These are phyloP conservation scores for Hebeloma cylindrosporum DNA, from an alignment of 768 basidiomycete genomes.

Conservation along the genomic window DNA sequence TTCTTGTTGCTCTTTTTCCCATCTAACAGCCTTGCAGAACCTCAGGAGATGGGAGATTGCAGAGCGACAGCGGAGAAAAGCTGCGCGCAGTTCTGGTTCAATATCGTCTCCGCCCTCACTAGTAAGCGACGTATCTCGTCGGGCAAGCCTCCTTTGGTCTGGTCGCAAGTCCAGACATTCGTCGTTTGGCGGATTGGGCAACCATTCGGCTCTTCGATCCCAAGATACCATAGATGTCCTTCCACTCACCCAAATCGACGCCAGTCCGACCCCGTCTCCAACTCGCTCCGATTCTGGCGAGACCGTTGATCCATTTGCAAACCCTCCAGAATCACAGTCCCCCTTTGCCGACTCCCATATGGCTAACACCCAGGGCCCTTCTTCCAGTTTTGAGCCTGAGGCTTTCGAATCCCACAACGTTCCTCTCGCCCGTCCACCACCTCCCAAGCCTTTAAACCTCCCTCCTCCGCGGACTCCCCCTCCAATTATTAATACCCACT, in stretches of 20 bases:
- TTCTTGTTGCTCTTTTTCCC: slow-evolving; percentile 3
- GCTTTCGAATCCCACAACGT: slow-evolving; percentile 18
- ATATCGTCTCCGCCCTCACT: slow-evolving; percentile 40
- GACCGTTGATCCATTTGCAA: slow-evolving; percentile 47
- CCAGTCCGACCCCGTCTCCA: slow-evolving; percentile 40
- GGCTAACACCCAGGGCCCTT: not conserved
- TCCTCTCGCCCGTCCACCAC: too few species aligned
- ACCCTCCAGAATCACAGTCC: slow-evolving; percentile 45
- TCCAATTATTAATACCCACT: slow-evolving; percentile 35
- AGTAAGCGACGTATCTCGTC: slow-evolving; percentile 56
- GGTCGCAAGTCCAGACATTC: slow-evolving; percentile 36
- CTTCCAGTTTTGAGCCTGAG: slow-evolving; percentile 1
- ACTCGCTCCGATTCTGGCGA: slow-evolving; percentile 29
- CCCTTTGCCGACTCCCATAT: slow-evolving; percentile 47
- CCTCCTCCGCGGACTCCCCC: slow-evolving; percentile 58
- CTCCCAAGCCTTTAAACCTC: slow-evolving; percentile 60
- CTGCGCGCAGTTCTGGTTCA: slow-evolving; percentile 56
- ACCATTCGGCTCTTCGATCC: slow-evolving; percentile 48
- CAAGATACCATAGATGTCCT: slow-evolving; percentile 53
- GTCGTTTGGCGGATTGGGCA: slow-evolving; percentile 34
- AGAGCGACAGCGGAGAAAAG: slow-evolving; percentile 74
- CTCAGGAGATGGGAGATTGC: slow-evolving; percentile 76
- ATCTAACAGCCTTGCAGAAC: slow-evolving; percentile 46
- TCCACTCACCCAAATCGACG: slow-evolving; percentile 53
- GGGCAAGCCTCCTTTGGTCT: slow-evolving; percentile 60